These are phyloP conservation scores for Globisporangium polare DNA, from an alignment of 352 stramenopile genomes.

Conservation along the genomic window DNA sequence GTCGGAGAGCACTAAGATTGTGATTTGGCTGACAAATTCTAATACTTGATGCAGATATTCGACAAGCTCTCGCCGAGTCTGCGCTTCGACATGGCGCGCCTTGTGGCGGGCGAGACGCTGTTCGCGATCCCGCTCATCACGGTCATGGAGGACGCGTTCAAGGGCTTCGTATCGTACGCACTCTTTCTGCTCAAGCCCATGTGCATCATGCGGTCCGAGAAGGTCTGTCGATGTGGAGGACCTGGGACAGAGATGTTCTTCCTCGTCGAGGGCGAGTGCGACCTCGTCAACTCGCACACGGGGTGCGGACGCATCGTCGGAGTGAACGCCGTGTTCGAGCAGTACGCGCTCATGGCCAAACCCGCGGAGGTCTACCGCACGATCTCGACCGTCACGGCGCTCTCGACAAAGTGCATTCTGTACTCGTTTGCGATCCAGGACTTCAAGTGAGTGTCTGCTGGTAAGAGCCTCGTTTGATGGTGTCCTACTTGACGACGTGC, in stretches of 20 bases:
- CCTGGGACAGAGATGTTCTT: slow-evolving; percentile 83
- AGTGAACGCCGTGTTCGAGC: slow-evolving; percentile 75
- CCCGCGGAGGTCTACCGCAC: slow-evolving; percentile 73
- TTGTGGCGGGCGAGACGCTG: slow-evolving; percentile 74
- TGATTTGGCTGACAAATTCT: neutral
- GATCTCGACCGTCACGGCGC: slow-evolving; percentile 62
- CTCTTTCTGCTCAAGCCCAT: slow-evolving; percentile 79
- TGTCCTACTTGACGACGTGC: neutral
- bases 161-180: slow-evolving; percentile 85
- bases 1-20: no score
- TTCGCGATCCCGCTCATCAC: slow-evolving; percentile 82
- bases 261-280: slow-evolving; percentile 78
- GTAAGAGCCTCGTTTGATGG: neutral
- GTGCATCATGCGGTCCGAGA: slow-evolving; percentile 64
- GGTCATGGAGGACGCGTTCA: slow-evolving; percentile 85
- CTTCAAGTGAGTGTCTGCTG: slow-evolving; percentile 45
- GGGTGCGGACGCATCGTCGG: slow-evolving; percentile 53
- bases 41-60: slow-evolving; percentile 47
- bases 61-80: slow-evolving; percentile 76
- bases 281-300: slow-evolving; percentile 70
- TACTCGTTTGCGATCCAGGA: slow-evolving; percentile 81
- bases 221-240: slow-evolving; percentile 65
- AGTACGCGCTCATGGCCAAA: slow-evolving; percentile 74
- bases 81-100: slow-evolving; percentile 71
- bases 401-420: slow-evolving; percentile 65